Evolutionary conservation across 2,329 filamentous ascomycete species (phyloP), one percentile per base, ranked within the genome.

Genomic region (Colletotrichum sp.): DNA sequence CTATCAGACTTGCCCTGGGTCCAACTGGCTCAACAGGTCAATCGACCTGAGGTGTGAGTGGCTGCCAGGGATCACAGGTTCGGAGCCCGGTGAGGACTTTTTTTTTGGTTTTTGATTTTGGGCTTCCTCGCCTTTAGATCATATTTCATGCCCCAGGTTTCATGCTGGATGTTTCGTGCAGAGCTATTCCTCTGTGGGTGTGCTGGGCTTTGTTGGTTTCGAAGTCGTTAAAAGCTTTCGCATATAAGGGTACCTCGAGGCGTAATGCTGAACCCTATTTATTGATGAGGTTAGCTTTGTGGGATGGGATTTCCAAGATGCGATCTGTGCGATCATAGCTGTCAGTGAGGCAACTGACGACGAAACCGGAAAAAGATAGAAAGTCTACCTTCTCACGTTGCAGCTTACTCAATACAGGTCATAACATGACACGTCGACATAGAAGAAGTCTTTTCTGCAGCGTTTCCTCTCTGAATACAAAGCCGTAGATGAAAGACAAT

Each of bases 291-390:
- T 0, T 18, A 0, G 0, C 16, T 0, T 39, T 39, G 36, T 0
- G 0, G 36, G 1, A 18, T 9, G 8, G 16, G 36, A 43, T 18
- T 0, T 1, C 16, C 36, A 43, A 18, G 7, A 43, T 43, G 8
- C 36, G 0, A 39, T 9, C 36, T 39, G 36, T 39, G 36, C 0
- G 0, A 0, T 18, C 0, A 18, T 18, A 39, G 36, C 15, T 39
- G 36, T 39, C 0, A 18, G 0, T 18, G 36, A 39, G 36, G 36
- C 36, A 39, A 39, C 36, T 39, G 7, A 18, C 36, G 36, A 39
- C 15, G 36, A 39, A 39, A 39, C 0, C 0, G 36, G 36, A 9
- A 18, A 9, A 8, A 39, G 36, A 39, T 39, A 0, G 36, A 43
- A 48, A 48, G 1, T 48, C 39, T 12, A n/a, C 18, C 0, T 48